Conservation (phyloP, 1,139 yeast species). For the Arxiozyma slooffiae region DNA sequence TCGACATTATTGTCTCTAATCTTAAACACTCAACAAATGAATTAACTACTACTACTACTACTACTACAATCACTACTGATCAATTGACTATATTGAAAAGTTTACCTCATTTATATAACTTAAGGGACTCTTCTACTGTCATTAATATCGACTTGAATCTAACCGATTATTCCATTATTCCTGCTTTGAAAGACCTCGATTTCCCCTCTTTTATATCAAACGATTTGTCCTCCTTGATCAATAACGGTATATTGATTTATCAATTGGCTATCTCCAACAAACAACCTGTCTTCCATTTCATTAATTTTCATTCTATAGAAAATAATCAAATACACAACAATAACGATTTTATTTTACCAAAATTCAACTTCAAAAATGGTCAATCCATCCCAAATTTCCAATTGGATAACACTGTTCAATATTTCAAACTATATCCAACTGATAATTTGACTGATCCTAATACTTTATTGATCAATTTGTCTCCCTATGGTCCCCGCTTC, state of each 20-base stretch:
- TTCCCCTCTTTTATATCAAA: conserved; percentile 59
- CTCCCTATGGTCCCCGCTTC: conserved; percentile 44
- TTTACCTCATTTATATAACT: conserved; percentile 48
- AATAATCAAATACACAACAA: not conserved
- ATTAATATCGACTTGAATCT: conserved; percentile 49
- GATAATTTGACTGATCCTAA: conserved; percentile 19
- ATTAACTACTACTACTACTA: too few species aligned
- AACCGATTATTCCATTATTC: conserved; percentile 54
- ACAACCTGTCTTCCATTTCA: conserved; percentile 63
- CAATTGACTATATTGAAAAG: conserved; percentile 47
- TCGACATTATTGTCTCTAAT: conserved; percentile 13
- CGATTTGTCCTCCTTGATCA: conserved; percentile 42
- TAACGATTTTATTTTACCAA: not conserved
- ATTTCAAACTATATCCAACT: not conserved
- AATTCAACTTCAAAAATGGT: not conserved
- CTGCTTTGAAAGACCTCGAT: conserved; percentile 63
- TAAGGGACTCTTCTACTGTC: conserved; percentile 41
- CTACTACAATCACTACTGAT: conserved; percentile 36
- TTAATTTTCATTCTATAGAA: conserved; percentile 24
- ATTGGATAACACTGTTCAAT: conserved; percentile 8
- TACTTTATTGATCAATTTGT: conserved; percentile 48
- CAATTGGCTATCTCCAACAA: conserved; percentile 41
- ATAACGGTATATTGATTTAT: conserved; percentile 44
- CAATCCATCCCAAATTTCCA: conserved; percentile 4
- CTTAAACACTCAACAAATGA: conserved; percentile 8